Conservation (phyloP, 176 grass and related monocot species). For the Carex parvula region DNA sequence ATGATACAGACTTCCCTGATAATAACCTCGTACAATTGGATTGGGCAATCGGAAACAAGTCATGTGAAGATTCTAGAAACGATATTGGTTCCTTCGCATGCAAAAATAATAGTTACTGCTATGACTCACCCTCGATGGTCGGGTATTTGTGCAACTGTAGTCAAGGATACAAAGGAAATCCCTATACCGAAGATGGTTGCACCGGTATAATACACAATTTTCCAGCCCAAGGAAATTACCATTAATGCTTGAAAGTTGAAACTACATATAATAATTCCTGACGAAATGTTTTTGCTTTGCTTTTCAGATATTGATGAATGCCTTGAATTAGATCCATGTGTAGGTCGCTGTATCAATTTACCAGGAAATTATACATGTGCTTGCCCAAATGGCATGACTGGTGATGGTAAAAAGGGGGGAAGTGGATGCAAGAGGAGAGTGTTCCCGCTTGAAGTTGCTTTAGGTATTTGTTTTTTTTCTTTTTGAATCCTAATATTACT, state of each 20-base stretch:
- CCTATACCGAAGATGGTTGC: constrained; percentile 21
- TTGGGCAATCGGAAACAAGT: background rate
- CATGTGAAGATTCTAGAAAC: background rate
- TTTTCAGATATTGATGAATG: background rate
- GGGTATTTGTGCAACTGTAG: constrained; percentile 27
- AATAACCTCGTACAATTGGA: background rate
- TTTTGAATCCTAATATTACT: background rate
- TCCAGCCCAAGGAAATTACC: background rate
- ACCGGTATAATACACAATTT: background rate
- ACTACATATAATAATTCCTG: background rate
- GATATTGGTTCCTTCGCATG: background rate
- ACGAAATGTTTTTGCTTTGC: background rate
- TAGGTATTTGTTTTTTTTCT: background rate
- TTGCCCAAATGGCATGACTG: background rate
- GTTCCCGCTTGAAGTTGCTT: background rate
- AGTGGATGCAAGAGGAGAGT: background rate
- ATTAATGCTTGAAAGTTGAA: background rate
- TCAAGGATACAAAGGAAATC: constrained; percentile 28
- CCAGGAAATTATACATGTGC: constrained; percentile 6
- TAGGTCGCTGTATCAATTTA: background rate
- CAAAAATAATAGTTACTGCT: constrained; percentile 1
- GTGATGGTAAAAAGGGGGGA: constrained; percentile 4
- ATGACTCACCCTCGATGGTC: background rate
- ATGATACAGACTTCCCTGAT: no score
- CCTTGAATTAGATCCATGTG: background rate